Evolutionary conservation across 345 rosid species (phyloP).

Genomic region (Rhodomyrtus tomentosa): DNA sequence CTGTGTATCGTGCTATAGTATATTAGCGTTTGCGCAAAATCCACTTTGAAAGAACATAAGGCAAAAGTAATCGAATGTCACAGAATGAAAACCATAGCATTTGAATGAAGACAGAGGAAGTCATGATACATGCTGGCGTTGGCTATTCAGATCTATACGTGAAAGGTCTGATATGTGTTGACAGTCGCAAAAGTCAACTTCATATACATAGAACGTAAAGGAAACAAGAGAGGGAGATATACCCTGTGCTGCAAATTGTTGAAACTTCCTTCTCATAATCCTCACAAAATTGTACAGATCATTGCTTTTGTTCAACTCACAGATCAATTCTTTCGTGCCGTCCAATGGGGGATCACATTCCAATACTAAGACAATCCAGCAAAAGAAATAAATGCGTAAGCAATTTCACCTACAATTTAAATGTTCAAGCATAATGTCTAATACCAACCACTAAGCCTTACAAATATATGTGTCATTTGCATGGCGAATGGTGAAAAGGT

Average conservation of each 20-base stretch:
- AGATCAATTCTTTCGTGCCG: constrained; percentile 47
- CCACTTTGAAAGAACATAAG: neutral
- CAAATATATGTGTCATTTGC: constrained; percentile 56
- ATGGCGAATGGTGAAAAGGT: constrained; percentile 55
- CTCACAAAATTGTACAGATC: constrained; percentile 77
- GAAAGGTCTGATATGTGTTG: neutral
- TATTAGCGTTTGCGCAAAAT: neutral
- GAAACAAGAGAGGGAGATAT: neutral
- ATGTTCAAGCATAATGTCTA: neutral
- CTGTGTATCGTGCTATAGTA: constrained; percentile 20
- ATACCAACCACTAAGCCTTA: constrained; percentile 19
- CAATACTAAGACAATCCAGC: constrained; percentile 43
- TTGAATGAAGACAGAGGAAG: neutral
- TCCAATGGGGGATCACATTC: constrained; percentile 58
- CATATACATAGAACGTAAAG: neutral
- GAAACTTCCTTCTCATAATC: constrained; percentile 70
- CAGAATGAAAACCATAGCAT: neutral
- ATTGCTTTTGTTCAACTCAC: constrained; percentile 68
- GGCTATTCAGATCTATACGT: neutral
- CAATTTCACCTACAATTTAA: neutral
- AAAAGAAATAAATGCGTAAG: constrained; percentile 1
- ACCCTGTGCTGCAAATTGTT: constrained; percentile 54
- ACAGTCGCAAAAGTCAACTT: neutral
- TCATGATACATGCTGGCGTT: neutral
- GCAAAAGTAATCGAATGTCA: neutral